Evolutionary conservation across 2,329 filamentous ascomycete species (phyloP).

Genomic region (Aspergillus pseudoviridinutans): DNA sequence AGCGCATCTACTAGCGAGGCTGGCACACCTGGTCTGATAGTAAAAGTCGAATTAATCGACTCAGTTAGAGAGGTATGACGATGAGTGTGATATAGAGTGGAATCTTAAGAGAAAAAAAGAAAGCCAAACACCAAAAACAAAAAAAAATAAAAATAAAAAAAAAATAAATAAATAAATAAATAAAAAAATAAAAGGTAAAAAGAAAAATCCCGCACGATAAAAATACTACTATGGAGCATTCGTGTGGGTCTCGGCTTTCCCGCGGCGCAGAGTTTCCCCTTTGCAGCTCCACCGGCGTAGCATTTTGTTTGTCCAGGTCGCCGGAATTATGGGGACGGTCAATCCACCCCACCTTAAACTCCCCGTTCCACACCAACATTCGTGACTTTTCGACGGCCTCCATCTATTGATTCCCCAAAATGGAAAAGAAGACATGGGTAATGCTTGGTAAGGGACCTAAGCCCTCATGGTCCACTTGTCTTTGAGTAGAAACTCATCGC

Average conservation of each 20-base stretch:
- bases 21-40: too few relatives aligned
- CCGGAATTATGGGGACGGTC: background rate
- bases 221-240: background rate
- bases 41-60: too few relatives aligned
- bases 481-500: background rate
- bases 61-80: background rate
- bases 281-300: background rate
- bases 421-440: conserved; percentile 5
- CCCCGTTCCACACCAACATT: background rate
- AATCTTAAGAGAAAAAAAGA: background rate
- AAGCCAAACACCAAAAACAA: too few relatives aligned
- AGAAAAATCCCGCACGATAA: background rate
- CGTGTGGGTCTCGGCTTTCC: background rate
- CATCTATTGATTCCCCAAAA: background rate
- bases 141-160: background rate
- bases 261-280: background rate
- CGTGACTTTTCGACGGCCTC: background rate
- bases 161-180: background rate
- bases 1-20: background rate
- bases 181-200: too few relatives aligned
- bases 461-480: background rate
- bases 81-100: background rate
- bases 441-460: conserved; percentile 5
- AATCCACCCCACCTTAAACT: too few relatives aligned
- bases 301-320: background rate